Percentiles rank a stretch among this genome's conserved stretches.
phyloP scores from a whole-genome alignment of 805 yeast genomes.

The Clavispora carvajalis region DNA sequence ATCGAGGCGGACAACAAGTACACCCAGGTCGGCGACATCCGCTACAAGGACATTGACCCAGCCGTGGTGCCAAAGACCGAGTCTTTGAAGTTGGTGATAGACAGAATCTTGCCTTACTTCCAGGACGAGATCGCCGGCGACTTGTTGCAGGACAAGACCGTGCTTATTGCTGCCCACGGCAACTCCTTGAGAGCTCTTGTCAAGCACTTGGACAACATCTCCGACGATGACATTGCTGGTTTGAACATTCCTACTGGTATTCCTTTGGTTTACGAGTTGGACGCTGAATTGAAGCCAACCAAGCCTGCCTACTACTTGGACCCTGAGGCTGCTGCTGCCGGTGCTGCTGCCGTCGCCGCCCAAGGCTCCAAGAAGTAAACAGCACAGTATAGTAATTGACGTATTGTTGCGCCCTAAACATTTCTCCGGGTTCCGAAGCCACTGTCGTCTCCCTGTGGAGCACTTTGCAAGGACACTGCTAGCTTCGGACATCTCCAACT shows the following conservation, averaged over 20 bases:
- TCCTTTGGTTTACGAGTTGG: constrained; percentile 95
- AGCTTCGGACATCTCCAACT: too few species aligned
- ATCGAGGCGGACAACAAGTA: constrained; percentile 73
- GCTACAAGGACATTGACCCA: constrained; percentile 82
- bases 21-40: constrained; percentile 80
- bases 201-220: constrained; percentile 89
- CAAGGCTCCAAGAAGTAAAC: constrained; percentile 60
- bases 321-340: constrained; percentile 99
- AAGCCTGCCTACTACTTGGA: constrained; percentile 95
- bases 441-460: too few species aligned
- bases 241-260: constrained; percentile 98
- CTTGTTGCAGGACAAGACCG: constrained; percentile 82
- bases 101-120: constrained; percentile 96
- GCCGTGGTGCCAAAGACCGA: constrained; percentile 88
- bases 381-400: neutral
- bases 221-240: constrained; percentile 87
- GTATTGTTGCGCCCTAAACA: too few species aligned
- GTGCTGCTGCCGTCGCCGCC: constrained; percentile 98
- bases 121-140: constrained; percentile 85
- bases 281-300: constrained; percentile 77
- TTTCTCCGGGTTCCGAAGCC: too few species aligned
- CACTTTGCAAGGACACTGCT: too few species aligned
- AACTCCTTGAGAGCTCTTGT: constrained; percentile 96
- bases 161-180: constrained; percentile 94
- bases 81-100: constrained; percentile 90